Base-by-base conservation (phyloP, 805 yeast genomes). In the Clavispora carvajalis region DNA sequence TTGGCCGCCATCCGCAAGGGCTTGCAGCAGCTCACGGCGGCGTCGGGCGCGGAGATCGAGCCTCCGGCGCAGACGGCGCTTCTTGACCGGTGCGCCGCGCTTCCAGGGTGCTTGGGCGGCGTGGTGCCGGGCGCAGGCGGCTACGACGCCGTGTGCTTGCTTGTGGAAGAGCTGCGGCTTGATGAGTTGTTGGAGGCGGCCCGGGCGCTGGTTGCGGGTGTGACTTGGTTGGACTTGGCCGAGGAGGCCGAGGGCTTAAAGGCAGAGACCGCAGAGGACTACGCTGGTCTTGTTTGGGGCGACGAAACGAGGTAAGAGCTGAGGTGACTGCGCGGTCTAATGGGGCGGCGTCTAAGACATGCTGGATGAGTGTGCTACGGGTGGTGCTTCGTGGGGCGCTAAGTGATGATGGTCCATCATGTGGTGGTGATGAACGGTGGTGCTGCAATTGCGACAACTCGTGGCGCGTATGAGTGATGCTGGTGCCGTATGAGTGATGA, bases 121-220 rank as follows among this genome's bases (percentile, higher is more conserved):
- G 90, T 93, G 24, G 95, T 93, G 3, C 99, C 99, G 0, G 99
- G 99, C 2, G 99, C 99, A 0, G 99, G 99, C 21, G 99, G 99
- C 0, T 85, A 80, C 57, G 99, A 93, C 66, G 99, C 99, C 1
- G 77, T 93, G 15, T 77, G 95, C 41, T 54, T 91, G 21, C 60
- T 93, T 21, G 82, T 83, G 2, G 69, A 43, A 22, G 77, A 74
- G 21, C 54, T 60, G 1, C 58, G 75, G 2, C 57, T 75, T 3
- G 59, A 53, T 2, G 44, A 51, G 9, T 66, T 65, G 13, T 44
- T 52, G 19, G 23, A 33, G 5, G 40, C 34, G 3, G 56, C 63
- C 8, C 61, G 63, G 21, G 41, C 46, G 1, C 49, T 53, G 4
- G 76, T 80, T 43, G 40, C 53, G 4, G 60, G 62, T 13, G 89